A percentile compares a stretch with the other conserved stretches of the same genome.
These are phyloP conservation scores for Gyrodon lividus DNA, from an alignment of 768 basidiomycete species.

Conservation along the genomic window DNA sequence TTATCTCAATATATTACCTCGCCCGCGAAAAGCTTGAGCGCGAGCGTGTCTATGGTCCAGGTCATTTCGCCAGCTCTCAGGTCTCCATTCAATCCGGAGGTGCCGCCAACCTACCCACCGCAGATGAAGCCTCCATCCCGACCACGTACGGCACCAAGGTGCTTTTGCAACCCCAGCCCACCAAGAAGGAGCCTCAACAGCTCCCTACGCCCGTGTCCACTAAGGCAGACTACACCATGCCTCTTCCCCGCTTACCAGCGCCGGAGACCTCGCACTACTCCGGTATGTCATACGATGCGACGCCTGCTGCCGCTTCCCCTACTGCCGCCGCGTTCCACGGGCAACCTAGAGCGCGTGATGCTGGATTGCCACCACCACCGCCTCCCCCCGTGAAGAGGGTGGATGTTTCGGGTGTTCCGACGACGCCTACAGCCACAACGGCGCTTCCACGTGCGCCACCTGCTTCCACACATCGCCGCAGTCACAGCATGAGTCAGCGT, in stretches of 20 bases:
- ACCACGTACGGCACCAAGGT: slow-evolving; percentile 25
- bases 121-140: slow-evolving; percentile 20
- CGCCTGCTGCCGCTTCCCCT: slow-evolving; percentile 49
- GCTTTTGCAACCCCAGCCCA: slow-evolving; percentile 31
- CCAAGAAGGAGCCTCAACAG: slow-evolving; percentile 32
- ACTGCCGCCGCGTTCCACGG: slow-evolving; percentile 56
- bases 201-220: slow-evolving; percentile 29
- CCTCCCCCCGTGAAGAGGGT: slow-evolving; percentile 29
- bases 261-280: slow-evolving; percentile 82
- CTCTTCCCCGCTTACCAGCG: slow-evolving; percentile 74
- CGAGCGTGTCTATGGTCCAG: slow-evolving; percentile 90
- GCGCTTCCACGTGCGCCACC: slow-evolving; percentile 66
- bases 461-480: slow-evolving; percentile 75
- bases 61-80: slow-evolving; percentile 92
- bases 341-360: slow-evolving; percentile 66
- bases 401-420: slow-evolving; percentile 25
- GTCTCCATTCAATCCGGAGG: slow-evolving; percentile 51
- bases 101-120: slow-evolving; percentile 13
- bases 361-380: slow-evolving; percentile 45
- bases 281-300: slow-evolving; percentile 74
- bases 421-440: slow-evolving; percentile 29
- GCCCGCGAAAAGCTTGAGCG: slow-evolving; percentile 94
- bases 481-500: slow-evolving; percentile 80
- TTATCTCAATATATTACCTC: slow-evolving; percentile 95
- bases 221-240: slow-evolving; percentile 78